phyloP scores from a whole-genome alignment of 2,329 filamentous ascomycete species.

The Fonsecaea pedrosoi region DNA sequence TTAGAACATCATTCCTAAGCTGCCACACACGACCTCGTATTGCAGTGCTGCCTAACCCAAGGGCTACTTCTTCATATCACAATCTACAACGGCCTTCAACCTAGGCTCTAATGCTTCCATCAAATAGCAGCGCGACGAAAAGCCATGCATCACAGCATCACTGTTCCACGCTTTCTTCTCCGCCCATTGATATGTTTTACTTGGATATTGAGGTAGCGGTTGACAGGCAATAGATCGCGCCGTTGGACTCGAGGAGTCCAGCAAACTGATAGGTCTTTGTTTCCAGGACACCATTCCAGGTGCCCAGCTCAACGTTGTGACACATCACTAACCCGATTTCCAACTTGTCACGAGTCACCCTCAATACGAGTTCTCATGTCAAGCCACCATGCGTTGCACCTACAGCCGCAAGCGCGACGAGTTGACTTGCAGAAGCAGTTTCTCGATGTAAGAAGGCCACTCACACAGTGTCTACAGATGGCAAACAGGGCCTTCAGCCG shows the following conservation, averaged over 20 bases:
- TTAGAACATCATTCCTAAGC: neutral
- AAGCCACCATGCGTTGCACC: neutral
- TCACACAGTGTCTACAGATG: neutral
- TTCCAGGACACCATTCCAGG: neutral
- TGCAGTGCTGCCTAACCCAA: neutral
- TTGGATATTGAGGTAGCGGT: neutral
- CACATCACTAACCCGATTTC: neutral
- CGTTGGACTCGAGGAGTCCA: neutral
- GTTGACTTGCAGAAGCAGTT: neutral
- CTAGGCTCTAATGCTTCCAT: neutral
- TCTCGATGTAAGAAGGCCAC: neutral
- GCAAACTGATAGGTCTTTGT: neutral
- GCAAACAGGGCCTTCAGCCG: neutral
- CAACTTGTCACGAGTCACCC: neutral
- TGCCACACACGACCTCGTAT: neutral
- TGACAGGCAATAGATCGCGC: constrained; percentile 4
- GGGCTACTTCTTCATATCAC: neutral
- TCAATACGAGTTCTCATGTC: neutral
- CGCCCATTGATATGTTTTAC: neutral
- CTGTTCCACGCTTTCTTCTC: neutral
- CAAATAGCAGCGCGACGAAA: neutral
- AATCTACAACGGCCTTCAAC: neutral
- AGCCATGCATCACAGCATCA: neutral
- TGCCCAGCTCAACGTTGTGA: neutral
- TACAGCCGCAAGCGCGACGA: neutral